Percentiles rank a stretch among this genome's conserved stretches.
Evolutionary conservation across 2,329 filamentous ascomycete genomes (phyloP).

Genomic region (Cytospora schulzeri): DNA sequence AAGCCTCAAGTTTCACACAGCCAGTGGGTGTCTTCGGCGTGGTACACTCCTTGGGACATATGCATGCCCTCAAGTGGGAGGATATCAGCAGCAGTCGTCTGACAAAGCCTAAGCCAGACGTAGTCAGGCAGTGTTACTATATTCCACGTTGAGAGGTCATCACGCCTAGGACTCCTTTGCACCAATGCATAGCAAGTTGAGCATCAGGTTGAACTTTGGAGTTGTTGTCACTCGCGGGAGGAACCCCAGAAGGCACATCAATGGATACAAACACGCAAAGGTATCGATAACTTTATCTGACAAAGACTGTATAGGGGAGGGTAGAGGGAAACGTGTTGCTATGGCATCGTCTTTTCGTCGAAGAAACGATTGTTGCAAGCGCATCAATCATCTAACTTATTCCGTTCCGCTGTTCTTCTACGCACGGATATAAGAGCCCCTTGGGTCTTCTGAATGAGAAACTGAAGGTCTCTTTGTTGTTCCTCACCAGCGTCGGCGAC

Average conservation of each 20-base stretch:
- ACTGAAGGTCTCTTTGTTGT: background rate
- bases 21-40: background rate
- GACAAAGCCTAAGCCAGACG: background rate
- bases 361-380: background rate
- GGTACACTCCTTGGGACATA: background rate
- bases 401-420: background rate
- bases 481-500: background rate
- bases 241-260: background rate
- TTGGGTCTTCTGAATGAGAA: background rate
- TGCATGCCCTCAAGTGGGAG: background rate
- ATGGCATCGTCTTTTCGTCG: too few species aligned
- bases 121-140: background rate
- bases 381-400: background rate
- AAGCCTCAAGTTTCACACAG: background rate
- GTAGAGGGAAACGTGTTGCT: too few species aligned
- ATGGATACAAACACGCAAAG: background rate
- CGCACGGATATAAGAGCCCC: background rate
- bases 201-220: too few species aligned
- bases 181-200: background rate
- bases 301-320: too few species aligned
- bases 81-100: background rate
- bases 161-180: background rate
- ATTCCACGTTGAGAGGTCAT: background rate
- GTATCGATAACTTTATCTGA: background rate
- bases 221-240: background rate